These are phyloP conservation scores for Jacaranda copaia DNA, from an alignment of 257 asterid genomes.

Conservation along the genomic window DNA sequence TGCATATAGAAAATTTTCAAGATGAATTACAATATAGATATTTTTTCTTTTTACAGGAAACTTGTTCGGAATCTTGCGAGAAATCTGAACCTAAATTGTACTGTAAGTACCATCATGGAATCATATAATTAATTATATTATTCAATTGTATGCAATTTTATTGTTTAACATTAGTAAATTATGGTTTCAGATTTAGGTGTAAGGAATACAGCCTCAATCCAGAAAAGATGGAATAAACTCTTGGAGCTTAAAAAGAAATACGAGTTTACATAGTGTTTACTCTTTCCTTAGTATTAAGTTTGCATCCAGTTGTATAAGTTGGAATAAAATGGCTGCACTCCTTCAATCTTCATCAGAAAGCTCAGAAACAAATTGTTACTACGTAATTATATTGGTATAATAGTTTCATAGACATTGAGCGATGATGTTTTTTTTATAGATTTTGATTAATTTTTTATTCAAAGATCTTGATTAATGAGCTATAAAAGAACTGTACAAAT, in stretches of 20 bases:
- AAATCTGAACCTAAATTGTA: constrained; percentile 73
- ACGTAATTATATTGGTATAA: too few species aligned
- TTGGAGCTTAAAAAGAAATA: constrained; percentile 65
- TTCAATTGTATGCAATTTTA: too few species aligned
- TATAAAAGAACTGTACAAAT: too few species aligned
- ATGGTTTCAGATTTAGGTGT: constrained; percentile 63
- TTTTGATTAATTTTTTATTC: too few species aligned
- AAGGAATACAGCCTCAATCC: constrained; percentile 66
- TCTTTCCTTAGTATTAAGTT: background rate
- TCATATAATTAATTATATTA: background rate
- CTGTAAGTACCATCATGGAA: constrained; percentile 47
- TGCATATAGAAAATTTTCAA: background rate
- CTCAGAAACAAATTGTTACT: background rate
- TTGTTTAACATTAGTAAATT: background rate
- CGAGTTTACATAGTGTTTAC: background rate
- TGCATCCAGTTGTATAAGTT: too few species aligned
- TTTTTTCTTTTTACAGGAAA: constrained; percentile 54
- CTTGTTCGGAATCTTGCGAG: constrained; percentile 86
- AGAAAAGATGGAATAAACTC: constrained; percentile 79
- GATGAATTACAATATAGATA: background rate
- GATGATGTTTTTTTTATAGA: too few species aligned
- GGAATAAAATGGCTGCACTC: too few species aligned
- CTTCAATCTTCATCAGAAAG: background rate
- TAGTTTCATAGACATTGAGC: too few species aligned
- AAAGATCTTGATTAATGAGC: too few species aligned